These are phyloP conservation scores for Echites panduratus DNA, from an alignment of 257 asterid genomes.

Conservation along the genomic window DNA sequence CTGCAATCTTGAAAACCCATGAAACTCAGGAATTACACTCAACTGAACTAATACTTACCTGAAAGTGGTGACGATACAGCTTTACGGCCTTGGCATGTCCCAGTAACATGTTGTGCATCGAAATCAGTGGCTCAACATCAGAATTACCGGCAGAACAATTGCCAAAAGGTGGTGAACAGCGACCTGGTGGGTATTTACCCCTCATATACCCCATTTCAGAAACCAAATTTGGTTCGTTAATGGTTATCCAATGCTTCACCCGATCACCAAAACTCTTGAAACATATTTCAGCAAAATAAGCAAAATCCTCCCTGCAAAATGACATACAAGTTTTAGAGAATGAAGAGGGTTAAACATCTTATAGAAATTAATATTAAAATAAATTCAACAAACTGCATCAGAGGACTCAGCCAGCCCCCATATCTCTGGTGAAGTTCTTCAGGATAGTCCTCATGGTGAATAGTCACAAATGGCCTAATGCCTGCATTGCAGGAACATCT, in stretches of 20 bases:
- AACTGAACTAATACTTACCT: constrained; percentile 33
- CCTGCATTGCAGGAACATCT: constrained; percentile 27
- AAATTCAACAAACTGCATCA: constrained; percentile 51
- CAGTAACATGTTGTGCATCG: constrained; percentile 49
- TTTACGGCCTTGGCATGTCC: constrained; percentile 69
- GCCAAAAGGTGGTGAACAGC: constrained; percentile 74
- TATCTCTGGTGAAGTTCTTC: constrained; percentile 57
- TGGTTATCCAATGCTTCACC: constrained; percentile 64
- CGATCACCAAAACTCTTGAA: constrained; percentile 60
- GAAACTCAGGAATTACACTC: background rate
- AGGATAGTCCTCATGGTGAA: constrained; percentile 65
- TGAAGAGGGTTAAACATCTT: background rate
- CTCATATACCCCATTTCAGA: constrained; percentile 42
- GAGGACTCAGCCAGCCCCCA: constrained; percentile 68
- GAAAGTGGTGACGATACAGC: constrained; percentile 40
- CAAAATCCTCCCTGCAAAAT: constrained; percentile 56
- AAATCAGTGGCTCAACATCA: constrained; percentile 59
- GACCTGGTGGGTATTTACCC: constrained; percentile 54
- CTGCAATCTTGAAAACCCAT: background rate
- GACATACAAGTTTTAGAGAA: background rate
- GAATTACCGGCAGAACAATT: constrained; percentile 66
- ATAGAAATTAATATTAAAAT: background rate
- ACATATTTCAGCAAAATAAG: constrained; percentile 59
- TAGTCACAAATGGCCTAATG: constrained; percentile 60
- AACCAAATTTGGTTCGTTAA: constrained; percentile 60